Conservation (phyloP, 2,329 filamentous ascomycete species). For the Metarhizium rileyi region DNA sequence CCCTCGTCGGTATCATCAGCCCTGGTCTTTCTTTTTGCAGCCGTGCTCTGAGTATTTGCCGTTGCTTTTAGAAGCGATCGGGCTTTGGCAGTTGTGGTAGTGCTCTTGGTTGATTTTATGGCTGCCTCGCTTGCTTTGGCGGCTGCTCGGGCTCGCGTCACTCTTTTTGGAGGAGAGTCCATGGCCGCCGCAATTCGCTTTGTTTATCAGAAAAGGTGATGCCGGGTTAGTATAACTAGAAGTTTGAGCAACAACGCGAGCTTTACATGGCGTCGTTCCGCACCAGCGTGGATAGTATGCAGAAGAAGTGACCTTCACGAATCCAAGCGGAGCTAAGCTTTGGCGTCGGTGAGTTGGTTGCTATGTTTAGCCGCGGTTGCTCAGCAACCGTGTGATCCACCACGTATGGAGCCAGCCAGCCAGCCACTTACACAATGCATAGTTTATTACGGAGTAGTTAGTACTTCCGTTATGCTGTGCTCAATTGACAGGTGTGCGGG, state of each 20-base stretch:
- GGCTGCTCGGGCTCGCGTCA: slow-evolving; percentile 42
- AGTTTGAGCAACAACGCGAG: slow-evolving; percentile 8
- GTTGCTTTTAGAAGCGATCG: slow-evolving; percentile 27
- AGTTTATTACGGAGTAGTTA: too few relatives aligned
- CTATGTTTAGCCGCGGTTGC: slow-evolving; percentile 6
- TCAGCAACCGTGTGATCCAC: slow-evolving; percentile 10
- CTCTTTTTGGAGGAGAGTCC: slow-evolving; percentile 51
- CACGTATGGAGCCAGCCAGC: neutral
- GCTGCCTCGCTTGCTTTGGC: slow-evolving; percentile 30
- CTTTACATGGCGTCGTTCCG: slow-evolving; percentile 18
- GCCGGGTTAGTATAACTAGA: slow-evolving; percentile 6
- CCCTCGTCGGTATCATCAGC: slow-evolving; percentile 43
- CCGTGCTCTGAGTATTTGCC: slow-evolving; percentile 23
- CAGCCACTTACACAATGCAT: too few relatives aligned
- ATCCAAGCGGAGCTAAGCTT: slow-evolving; percentile 3
- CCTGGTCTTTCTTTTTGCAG: slow-evolving; percentile 40
- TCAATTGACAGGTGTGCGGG: too few relatives aligned
- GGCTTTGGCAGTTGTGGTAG: slow-evolving; percentile 39
- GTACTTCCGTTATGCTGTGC: too few relatives aligned
- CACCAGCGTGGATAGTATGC: slow-evolving; percentile 7
- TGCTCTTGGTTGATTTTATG: slow-evolving; percentile 32
- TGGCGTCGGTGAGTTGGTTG: slow-evolving; percentile 6
- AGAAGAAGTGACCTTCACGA: neutral
- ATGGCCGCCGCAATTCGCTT: slow-evolving; percentile 16
- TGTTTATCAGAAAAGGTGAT: neutral